A percentile compares a stretch with the other conserved stretches of the same genome.
phyloP scores from a whole-genome alignment of 129 eudicot genomes.

The Flaveria sonorensis region DNA sequence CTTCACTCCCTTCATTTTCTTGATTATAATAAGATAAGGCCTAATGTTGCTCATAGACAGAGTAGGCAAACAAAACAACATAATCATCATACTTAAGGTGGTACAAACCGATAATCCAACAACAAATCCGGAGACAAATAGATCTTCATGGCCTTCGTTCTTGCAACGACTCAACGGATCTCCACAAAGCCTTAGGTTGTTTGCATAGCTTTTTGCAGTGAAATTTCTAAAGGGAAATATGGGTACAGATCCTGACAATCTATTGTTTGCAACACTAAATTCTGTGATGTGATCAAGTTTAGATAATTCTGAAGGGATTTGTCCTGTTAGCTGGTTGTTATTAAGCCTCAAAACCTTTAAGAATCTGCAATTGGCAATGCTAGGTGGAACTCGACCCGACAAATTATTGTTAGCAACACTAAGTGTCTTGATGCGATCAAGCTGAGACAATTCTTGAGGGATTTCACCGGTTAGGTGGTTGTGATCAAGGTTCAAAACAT shows the following conservation, averaged over 20 bases:
- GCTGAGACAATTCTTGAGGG: constrained; percentile 28
- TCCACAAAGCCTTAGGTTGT: constrained; percentile 53
- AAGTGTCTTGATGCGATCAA: constrained; percentile 28
- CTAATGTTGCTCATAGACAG: constrained; percentile 28
- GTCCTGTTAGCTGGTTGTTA: constrained; percentile 33
- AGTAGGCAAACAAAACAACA: constrained; percentile 26
- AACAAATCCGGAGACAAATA: constrained; percentile 34
- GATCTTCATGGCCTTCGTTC: constrained; percentile 8
- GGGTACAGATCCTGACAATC: neutral
- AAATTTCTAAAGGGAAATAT: neutral
- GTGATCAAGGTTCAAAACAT: constrained; percentile 34
- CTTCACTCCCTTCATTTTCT: constrained; percentile 32
- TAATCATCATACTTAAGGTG: constrained; percentile 19
- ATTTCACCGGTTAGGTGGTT: constrained; percentile 39
- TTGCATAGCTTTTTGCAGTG: constrained; percentile 26
- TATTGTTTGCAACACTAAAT: constrained; percentile 1
- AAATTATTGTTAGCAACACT: neutral
- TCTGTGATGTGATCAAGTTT: neutral
- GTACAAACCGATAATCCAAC: constrained; percentile 22
- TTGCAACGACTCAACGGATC: constrained; percentile 35
- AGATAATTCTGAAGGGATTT: constrained; percentile 36
- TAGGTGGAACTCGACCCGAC: neutral
- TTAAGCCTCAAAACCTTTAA: constrained; percentile 39
- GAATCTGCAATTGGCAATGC: constrained; percentile 26
- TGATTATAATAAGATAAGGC: constrained; percentile 22